Percentiles rank a stretch among this genome's conserved stretches.
phyloP scores from a whole-genome alignment of 1,284 basidiomycete species.

The Lignosus rhinocerotis region DNA sequence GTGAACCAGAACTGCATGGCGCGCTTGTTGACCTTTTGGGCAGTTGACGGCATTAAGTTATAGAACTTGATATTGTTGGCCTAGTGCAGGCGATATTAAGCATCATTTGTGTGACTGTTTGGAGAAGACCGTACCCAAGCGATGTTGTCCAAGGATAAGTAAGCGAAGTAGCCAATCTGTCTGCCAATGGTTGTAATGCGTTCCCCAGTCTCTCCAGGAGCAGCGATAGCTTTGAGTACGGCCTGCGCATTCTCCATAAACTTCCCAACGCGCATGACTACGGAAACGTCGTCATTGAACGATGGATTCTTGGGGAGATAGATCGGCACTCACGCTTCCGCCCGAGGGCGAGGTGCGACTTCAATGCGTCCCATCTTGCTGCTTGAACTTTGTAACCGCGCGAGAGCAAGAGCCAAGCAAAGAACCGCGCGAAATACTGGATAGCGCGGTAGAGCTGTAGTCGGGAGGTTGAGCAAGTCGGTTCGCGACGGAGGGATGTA shows the following conservation, averaged over 20 bases:
- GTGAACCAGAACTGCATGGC: slow-evolving; percentile 91
- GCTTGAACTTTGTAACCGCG: slow-evolving; percentile 68
- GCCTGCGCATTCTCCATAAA: slow-evolving; percentile 94
- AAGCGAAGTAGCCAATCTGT: slow-evolving; percentile 92
- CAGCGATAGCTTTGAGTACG: slow-evolving; percentile 76
- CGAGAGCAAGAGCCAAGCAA: slow-evolving; percentile 79
- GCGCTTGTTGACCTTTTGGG: slow-evolving; percentile 66
- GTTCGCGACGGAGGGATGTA: slow-evolving; percentile 2
- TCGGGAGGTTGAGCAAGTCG: neutral
- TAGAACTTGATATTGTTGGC: slow-evolving; percentile 74
- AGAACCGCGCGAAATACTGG: slow-evolving; percentile 91
- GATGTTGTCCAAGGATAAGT: slow-evolving; percentile 80
- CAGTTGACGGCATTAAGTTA: slow-evolving; percentile 62
- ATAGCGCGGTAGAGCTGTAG: slow-evolving; percentile 82
- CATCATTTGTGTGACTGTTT: too few species aligned
- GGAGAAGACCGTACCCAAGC: slow-evolving; percentile 64
- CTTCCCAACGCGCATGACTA: slow-evolving; percentile 93
- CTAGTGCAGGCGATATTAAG: slow-evolving; percentile 34
- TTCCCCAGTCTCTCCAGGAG: slow-evolving; percentile 64
- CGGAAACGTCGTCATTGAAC: neutral
- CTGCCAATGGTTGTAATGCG: slow-evolving; percentile 81
- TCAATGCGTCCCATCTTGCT: slow-evolving; percentile 77
- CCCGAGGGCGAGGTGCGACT: slow-evolving; percentile 74
- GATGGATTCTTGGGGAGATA: neutral
- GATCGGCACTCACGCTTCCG: slow-evolving; percentile 67